Base-by-base conservation (phyloP, 2,329 filamentous ascomycete genomes). In the Pseudogymnoascus sp. region DNA sequence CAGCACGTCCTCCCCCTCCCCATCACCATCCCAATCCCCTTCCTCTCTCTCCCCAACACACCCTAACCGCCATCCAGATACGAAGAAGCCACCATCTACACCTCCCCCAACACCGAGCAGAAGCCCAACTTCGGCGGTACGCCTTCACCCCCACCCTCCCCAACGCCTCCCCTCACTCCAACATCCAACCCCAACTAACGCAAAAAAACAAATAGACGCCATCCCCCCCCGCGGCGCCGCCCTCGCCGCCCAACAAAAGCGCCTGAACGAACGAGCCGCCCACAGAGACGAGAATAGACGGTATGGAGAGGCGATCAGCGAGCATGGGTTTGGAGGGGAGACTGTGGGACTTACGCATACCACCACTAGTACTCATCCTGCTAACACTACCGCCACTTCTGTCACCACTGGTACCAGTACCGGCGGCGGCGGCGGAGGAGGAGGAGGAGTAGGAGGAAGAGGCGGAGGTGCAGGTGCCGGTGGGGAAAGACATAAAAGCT, bases 41-140 rank as follows among this genome's bases (percentile, higher is more conserved):
- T 19, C 40, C 15, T 26, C 40, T 15, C 40, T 19, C 8, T 47
- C 11, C 9, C 23, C 15, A 28, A 28, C 40, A 44, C 19, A 10
- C 19, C 10, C 44, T 28, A 28, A 50, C 23, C 4, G 42, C 42
- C 2, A 19, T 13, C 53, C 17, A 40, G 60, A 28, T 40, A 62
- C 8, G 35, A 40, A 19, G 60, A 62, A 19, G 35, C 60, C 9
- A n/a, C 53, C 62, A n/a, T 28, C 63, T 78, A 72, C 68, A 76
- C 17, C 67, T 63, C 6, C 69, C 75, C 11, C 76, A 74, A 65
- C 67, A 68, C 0, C 70, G 76, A 72, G 15, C 64, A 80, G 15
- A 75, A 75, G 60, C 73, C 80, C 7, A 78, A 77, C 0, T 80
- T 77, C 53, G 73, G 80, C 1, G 69, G 70, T 0, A 81, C 61